Evolutionary conservation across 129 eudicot species (phyloP).

Genomic region (Oenanthe sinensis): DNA sequence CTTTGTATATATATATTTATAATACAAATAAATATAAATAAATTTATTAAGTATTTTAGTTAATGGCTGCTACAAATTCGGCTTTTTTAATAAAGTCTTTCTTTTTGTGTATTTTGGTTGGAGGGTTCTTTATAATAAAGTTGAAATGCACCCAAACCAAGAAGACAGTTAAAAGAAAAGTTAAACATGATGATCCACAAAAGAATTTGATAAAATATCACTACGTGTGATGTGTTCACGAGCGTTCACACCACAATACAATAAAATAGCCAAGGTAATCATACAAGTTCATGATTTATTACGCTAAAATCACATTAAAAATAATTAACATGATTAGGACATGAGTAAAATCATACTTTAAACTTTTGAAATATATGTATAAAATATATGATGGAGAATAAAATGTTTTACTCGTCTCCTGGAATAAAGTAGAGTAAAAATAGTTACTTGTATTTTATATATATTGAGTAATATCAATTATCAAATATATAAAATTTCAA

Average conservation of each 20-base stretch:
- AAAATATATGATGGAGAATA: background rate
- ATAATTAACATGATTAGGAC: background rate
- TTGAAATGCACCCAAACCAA: slow-evolving; percentile 5
- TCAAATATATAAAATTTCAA: no score
- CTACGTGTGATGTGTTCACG: background rate
- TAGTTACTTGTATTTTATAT: no score
- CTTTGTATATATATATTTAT: background rate
- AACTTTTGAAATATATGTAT: background rate
- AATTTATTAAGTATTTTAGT: background rate
- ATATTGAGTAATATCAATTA: no score
- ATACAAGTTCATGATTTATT: background rate
- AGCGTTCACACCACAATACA: slow-evolving; percentile 3
- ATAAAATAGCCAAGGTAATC: background rate
- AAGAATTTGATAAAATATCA: slow-evolving; percentile 1
- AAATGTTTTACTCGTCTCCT: background rate
- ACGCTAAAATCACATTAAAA: background rate
- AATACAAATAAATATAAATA: background rate
- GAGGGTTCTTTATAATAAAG: background rate
- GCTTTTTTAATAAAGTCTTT: background rate
- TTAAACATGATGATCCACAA: background rate
- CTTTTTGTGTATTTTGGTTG: background rate
- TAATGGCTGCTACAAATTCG: background rate
- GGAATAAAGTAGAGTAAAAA: background rate
- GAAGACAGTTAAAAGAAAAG: slow-evolving; percentile 12
- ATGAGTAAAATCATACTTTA: background rate